phyloP scores from a whole-genome alignment of 768 basidiomycete species.

The Floccularia luteovirens region DNA sequence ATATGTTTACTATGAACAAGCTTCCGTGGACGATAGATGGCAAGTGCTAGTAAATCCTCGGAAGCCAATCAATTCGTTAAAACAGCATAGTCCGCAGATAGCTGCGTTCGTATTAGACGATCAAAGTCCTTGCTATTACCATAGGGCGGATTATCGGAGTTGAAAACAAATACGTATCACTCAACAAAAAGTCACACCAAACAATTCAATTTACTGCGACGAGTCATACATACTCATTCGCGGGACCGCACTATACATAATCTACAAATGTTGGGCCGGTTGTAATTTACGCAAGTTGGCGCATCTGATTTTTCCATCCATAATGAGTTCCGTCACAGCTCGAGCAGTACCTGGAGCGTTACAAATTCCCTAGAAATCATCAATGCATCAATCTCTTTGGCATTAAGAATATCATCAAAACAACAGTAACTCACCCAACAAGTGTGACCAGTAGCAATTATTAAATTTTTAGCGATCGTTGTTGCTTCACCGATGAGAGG shows the following conservation, averaged over 20 bases:
- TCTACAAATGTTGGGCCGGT: conserved; percentile 27
- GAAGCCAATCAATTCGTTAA: too few species aligned
- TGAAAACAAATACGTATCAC: too few species aligned
- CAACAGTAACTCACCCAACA: conserved; percentile 54
- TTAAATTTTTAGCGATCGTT: conserved; percentile 51
- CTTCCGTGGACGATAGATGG: too few species aligned
- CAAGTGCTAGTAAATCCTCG: too few species aligned
- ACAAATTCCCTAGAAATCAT: conserved; percentile 51
- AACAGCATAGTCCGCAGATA: too few species aligned
- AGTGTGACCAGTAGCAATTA: conserved; percentile 72
- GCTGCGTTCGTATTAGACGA: too few species aligned
- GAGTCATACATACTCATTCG: conserved; percentile 1
- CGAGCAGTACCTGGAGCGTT: conserved; percentile 82
- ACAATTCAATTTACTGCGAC: background rate
- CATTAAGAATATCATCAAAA: background rate
- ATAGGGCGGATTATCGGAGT: too few species aligned
- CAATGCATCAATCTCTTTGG: background rate
- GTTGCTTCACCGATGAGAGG: conserved; percentile 67
- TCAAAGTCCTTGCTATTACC: too few species aligned
- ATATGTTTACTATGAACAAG: too few species aligned
- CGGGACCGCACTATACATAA: background rate
- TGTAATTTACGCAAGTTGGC: conserved; percentile 44
- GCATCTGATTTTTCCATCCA: conserved; percentile 57
- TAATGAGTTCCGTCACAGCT: conserved; percentile 60
- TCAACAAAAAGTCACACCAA: too few species aligned